Conservation (phyloP, 2,329 filamentous ascomycete species). For the Apiospora rasikravindrae region DNA sequence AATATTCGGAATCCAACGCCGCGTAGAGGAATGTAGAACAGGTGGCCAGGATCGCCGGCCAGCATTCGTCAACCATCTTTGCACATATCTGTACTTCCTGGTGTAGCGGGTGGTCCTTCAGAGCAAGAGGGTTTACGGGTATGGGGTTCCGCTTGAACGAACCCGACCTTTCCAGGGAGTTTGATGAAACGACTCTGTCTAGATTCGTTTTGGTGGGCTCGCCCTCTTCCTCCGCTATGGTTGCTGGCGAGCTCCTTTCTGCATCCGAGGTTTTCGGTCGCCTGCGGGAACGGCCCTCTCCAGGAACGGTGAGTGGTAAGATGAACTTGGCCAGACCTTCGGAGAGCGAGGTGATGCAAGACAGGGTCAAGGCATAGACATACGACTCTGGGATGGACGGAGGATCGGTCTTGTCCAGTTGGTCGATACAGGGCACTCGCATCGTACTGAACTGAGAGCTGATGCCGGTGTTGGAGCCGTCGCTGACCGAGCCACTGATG, state of each 20-base stretch:
- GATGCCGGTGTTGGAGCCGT: conserved; percentile 76
- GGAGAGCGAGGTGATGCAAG: conserved; percentile 87
- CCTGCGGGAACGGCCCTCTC: conserved; percentile 64
- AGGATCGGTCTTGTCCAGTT: conserved; percentile 89
- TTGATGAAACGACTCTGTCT: conserved; percentile 33
- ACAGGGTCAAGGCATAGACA: conserved; percentile 85
- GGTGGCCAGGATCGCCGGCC: conserved; percentile 92
- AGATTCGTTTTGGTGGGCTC: conserved; percentile 38
- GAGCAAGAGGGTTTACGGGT: conserved; percentile 80
- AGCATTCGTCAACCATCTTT: conserved; percentile 86
- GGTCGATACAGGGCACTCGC: conserved; percentile 87
- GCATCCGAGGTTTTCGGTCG: conserved; percentile 49
- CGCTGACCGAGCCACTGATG: conserved; percentile 74
- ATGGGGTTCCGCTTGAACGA: conserved; percentile 78
- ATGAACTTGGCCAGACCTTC: conserved; percentile 94
- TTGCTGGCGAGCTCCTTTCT: conserved; percentile 49
- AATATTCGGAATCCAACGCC: conserved; percentile 90
- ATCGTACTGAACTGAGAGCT: conserved; percentile 91
- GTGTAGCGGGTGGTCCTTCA: conserved; percentile 75
- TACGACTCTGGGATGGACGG: conserved; percentile 89
- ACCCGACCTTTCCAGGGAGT: conserved; percentile 60
- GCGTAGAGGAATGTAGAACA: conserved; percentile 96
- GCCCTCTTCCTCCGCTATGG: conserved; percentile 41
- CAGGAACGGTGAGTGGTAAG: conserved; percentile 84
- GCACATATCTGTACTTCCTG: conserved; percentile 78